A percentile compares a stretch with the other conserved stretches of the same genome.
Conservation (phyloP, 2,329 filamentous ascomycete genomes). For the Fusarium sp. region DNA sequence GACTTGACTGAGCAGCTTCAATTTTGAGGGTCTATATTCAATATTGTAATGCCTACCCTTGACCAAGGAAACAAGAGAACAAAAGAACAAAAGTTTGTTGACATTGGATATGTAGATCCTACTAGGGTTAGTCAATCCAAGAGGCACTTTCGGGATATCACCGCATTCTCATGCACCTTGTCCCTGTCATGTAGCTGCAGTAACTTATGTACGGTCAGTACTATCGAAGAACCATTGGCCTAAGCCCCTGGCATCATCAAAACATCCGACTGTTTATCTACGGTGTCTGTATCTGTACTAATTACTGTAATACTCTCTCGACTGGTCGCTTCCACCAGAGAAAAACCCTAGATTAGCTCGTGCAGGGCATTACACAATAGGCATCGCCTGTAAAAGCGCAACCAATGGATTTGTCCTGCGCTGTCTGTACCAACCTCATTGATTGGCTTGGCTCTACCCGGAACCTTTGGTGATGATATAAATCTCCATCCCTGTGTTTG, state of each 20-base stretch:
- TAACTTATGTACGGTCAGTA: neutral
- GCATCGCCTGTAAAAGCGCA: conserved; percentile 15
- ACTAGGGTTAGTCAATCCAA: neutral
- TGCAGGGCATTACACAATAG: conserved; percentile 23
- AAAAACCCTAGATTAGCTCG: conserved; percentile 22
- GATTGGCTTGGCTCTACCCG: conserved; percentile 38
- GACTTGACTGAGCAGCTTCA: conserved; percentile 4
- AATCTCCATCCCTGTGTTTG: conserved; percentile 22
- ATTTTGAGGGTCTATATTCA: neutral
- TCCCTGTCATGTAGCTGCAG: conserved; percentile 8
- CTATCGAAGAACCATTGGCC: conserved; percentile 41
- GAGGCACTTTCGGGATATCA: conserved; percentile 5
- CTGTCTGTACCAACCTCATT: conserved; percentile 3
- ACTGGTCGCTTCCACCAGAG: conserved; percentile 2
- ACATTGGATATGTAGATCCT: neutral
- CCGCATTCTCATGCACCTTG: conserved; percentile 23
- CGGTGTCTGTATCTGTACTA: neutral
- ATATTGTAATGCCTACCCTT: neutral
- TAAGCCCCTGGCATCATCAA: conserved; percentile 39
- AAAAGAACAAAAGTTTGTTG: neutral
- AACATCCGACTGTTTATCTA: conserved; percentile 22
- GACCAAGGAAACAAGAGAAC: neutral
- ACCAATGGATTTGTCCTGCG: conserved; percentile 20
- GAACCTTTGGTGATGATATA: conserved; percentile 16
- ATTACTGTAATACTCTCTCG: neutral